Evolutionary conservation across 495 filamentous ascomycete genomes (phyloP).

Genomic region (Aspergillus conjunctus): DNA sequence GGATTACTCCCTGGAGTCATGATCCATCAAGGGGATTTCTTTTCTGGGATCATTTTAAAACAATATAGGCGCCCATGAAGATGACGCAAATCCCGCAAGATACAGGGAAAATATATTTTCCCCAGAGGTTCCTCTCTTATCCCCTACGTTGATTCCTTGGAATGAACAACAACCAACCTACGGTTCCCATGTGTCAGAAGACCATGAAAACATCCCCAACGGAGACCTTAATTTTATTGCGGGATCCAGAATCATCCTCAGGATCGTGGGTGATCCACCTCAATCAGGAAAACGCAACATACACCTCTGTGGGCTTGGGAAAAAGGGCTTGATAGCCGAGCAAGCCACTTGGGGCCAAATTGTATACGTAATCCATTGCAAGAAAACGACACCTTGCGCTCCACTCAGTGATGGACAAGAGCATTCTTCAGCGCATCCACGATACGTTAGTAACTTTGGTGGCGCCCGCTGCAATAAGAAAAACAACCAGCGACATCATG

Average conservation of each 20-base stretch:
- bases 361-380: constrained; percentile 4
- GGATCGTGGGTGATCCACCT: neutral
- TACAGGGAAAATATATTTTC: no score
- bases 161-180: no score
- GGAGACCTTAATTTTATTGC: no score
- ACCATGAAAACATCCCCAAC: no score
- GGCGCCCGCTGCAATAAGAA: constrained; percentile 2
- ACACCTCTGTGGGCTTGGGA: neutral
- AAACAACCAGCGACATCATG: neutral
- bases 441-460: constrained; percentile 3
- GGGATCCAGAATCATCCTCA: neutral
- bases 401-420: neutral
- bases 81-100: no score
- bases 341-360: constrained; percentile 1
- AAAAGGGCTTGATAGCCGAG: neutral
- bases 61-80: no score
- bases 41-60: neutral
- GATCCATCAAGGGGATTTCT: neutral
- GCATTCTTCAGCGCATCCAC: neutral
- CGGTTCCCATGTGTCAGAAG: no score
- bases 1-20: neutral
- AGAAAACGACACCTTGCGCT: neutral
- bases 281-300: neutral
- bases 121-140: no score
- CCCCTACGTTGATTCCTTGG: no score